Evolutionary conservation across 2,329 filamentous ascomycete genomes (phyloP), one percentile per base, ranked within the genome.

Genomic region (Colletotrichum trifolii): DNA sequence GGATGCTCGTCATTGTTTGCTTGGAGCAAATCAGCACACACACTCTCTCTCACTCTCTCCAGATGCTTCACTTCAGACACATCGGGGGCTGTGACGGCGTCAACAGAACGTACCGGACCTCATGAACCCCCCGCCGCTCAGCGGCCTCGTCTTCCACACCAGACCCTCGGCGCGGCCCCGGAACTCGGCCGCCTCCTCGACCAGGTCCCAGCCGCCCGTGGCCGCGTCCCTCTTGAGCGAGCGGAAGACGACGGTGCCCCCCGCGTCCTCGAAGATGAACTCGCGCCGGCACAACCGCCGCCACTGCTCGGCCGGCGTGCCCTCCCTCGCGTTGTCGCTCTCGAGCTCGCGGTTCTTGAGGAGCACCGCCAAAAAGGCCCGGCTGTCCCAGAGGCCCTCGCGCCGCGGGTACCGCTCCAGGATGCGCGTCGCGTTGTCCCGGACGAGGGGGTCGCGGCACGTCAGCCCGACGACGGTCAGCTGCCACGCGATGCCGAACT

Each of bases 401-500:
- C 78, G 75, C 3, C 80, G 75, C 3, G 80, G 80, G 35, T 82
- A 79, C 50, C 74, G 69, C 4, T 72, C 73, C 13, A 83, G 71
- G 15, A 83, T 77, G 8, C 76, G 73, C 12, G 79, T 76, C 8
- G 81, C 76, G 5, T 82, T 77, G 6, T 76, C 74, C 11, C 79
- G 73, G 5, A 83, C 76, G 0, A 69, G 64, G 4, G 72, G 70
- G 52, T 81, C 77, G 8, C 79, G 75, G 49, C 79, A 82, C 7
- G 75, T 77, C 69, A 80, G 78, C 0, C 80, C 73, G 4, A 77
- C 75, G 5, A 81, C 69, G 33, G 81, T 79, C 4, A 83, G 71
- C 0, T 79, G 79, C 79, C 81, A 81, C 7, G 79, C 80, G 70
- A 79, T 81, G 0, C 81, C 81, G 2, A 79, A 76, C 62, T 83